These are phyloP conservation scores for Tolypocladium ophioglossoides DNA, from an alignment of 2,329 filamentous ascomycete genomes.

Conservation along the genomic window DNA sequence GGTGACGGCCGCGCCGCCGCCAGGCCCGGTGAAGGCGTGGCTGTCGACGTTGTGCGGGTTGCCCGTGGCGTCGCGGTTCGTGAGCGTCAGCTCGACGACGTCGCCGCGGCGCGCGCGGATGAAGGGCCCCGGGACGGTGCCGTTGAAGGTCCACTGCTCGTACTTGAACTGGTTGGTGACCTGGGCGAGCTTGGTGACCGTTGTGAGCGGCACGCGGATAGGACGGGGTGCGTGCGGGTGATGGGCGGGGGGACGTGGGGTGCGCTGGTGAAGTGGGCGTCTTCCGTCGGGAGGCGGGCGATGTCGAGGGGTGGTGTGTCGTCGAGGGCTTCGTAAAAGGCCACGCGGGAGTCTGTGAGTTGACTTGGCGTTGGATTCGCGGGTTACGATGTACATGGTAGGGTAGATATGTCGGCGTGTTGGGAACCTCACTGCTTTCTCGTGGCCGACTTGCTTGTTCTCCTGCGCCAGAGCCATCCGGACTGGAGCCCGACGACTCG, in stretches of 20 bases:
- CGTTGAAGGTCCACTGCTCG: constrained; percentile 24
- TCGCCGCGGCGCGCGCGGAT: constrained; percentile 23
- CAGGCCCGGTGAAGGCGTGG: constrained; percentile 20
- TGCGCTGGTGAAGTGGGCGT: constrained; percentile 17
- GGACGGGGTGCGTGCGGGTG: constrained; percentile 17
- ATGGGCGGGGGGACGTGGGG: constrained; percentile 20
- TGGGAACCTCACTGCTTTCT: too few species aligned
- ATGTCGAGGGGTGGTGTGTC: background rate
- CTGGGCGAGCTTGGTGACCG: constrained; percentile 15
- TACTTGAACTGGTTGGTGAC: constrained; percentile 23
- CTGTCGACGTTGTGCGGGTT: constrained; percentile 25
- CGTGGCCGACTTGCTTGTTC: too few species aligned
- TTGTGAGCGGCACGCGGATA: constrained; percentile 19
- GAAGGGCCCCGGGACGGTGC: constrained; percentile 20
- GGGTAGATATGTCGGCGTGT: too few species aligned
- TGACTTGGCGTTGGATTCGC: too few species aligned
- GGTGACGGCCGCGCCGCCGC: constrained; percentile 20
- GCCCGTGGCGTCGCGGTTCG: constrained; percentile 20
- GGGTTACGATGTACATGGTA: too few species aligned
- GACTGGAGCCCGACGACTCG: too few species aligned
- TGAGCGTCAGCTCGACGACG: constrained; percentile 19
- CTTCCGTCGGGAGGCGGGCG: constrained; percentile 14
- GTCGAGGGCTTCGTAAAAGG: constrained; percentile 2
- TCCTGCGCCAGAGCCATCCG: too few species aligned
- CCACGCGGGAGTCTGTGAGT: background rate